Percentiles rank a stretch among this genome's conserved stretches.
Evolutionary conservation across 2,329 filamentous ascomycete genomes (phyloP).

Genomic region (Trichoderma koningii): DNA sequence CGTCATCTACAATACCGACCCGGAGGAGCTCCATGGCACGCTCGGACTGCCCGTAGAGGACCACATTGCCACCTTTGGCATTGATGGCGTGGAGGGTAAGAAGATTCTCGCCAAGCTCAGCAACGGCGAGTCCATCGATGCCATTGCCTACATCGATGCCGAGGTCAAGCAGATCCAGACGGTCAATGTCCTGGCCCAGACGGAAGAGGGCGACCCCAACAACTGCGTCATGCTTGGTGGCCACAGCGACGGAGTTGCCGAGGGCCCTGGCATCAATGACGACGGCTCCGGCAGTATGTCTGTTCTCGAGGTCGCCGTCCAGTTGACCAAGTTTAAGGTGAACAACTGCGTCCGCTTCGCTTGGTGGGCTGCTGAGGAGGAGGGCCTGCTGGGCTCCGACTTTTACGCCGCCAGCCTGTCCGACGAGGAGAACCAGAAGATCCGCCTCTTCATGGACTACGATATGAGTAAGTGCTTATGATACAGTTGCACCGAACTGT

Average conservation of each 20-base stretch:
- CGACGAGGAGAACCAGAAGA: slow-evolving; percentile 60
- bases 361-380: slow-evolving; percentile 70
- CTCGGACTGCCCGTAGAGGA: slow-evolving; percentile 61
- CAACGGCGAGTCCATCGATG: slow-evolving; percentile 51
- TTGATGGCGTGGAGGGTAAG: slow-evolving; percentile 61
- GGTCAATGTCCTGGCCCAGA: slow-evolving; percentile 65
- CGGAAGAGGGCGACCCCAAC: slow-evolving; percentile 57
- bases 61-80: slow-evolving; percentile 68
- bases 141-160: slow-evolving; percentile 62
- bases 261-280: slow-evolving; percentile 75
- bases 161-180: slow-evolving; percentile 57
- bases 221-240: slow-evolving; percentile 68
- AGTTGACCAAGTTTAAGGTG: slow-evolving; percentile 58
- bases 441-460: slow-evolving; percentile 69
- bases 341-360: slow-evolving; percentile 60
- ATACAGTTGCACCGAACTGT: not conserved
- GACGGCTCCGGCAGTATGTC: slow-evolving; percentile 69
- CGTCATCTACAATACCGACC: slow-evolving; percentile 73
- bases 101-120: slow-evolving; percentile 58
- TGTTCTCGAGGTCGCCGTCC: slow-evolving; percentile 63
- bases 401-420: slow-evolving; percentile 60
- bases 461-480: slow-evolving; percentile 52
- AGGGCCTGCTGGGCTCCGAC: slow-evolving; percentile 64
- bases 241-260: slow-evolving; percentile 64
- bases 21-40: slow-evolving; percentile 65